Conservation (phyloP, 73 alveolate genomes). For the Loxodes magnus region DNA sequence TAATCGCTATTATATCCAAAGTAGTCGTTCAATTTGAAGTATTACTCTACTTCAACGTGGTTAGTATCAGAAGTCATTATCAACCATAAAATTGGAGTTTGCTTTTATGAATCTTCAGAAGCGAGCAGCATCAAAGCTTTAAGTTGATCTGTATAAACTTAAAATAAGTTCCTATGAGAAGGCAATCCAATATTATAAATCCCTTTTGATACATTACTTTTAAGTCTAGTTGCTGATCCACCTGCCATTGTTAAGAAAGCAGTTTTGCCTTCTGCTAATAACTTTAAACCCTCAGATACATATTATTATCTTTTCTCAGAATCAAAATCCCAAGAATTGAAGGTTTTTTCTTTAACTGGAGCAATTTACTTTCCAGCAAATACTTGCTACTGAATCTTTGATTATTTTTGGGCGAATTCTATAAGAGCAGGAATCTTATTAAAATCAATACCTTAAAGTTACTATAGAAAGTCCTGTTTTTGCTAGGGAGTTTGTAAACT, state of each 20-base stretch:
- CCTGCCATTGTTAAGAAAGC: constrained; percentile 66
- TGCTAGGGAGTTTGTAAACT: too few relatives aligned
- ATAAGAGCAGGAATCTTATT: too few relatives aligned
- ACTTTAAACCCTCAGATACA: constrained; percentile 10
- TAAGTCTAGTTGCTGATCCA: constrained; percentile 88
- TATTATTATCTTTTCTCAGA: too few relatives aligned
- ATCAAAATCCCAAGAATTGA: too few relatives aligned
- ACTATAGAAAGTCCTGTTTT: too few relatives aligned
- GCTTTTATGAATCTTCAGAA: not conserved
- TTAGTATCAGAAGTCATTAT: constrained; percentile 56
- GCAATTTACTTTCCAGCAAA: too few relatives aligned
- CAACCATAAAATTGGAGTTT: constrained; percentile 27
- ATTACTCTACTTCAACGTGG: constrained; percentile 32
- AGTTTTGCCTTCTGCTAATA: constrained; percentile 2
- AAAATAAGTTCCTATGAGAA: constrained; percentile 64
- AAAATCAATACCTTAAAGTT: too few relatives aligned
- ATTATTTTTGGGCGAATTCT: too few relatives aligned
- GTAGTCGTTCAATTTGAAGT: constrained; percentile 41
- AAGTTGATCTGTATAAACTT: constrained; percentile 29
- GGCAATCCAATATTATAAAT: constrained; percentile 78
- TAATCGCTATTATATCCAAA: constrained; percentile 42
- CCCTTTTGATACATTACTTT: constrained; percentile 81
- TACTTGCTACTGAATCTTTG: too few relatives aligned
- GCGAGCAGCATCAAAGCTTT: constrained; percentile 11
- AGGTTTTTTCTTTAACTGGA: too few relatives aligned